These are phyloP conservation scores for Sphaerulina musiva DNA, from an alignment of 2,329 filamentous ascomycete species.

Conservation along the genomic window DNA sequence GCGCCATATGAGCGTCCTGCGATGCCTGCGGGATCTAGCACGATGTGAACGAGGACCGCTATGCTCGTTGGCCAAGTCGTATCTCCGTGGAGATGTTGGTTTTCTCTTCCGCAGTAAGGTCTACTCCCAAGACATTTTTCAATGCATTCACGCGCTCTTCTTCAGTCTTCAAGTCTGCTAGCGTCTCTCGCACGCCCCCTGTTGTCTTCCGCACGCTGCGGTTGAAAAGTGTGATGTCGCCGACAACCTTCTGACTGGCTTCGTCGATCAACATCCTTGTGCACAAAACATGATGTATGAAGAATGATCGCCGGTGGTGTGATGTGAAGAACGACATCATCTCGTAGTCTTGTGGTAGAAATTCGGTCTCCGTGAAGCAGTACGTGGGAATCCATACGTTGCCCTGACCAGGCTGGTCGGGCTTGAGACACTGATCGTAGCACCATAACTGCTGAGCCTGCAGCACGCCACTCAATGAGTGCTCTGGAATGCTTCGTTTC, in stretches of 20 bases:
- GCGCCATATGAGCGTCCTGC: not conserved
- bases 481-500: constrained; percentile 22
- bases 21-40: not conserved
- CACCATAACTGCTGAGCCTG: constrained; percentile 40
- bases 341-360: constrained; percentile 54
- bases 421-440: constrained; percentile 32
- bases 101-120: constrained; percentile 19
- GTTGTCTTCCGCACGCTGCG: constrained; percentile 43
- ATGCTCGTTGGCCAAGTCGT: constrained; percentile 2
- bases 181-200: constrained; percentile 37
- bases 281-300: constrained; percentile 50
- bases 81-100: constrained; percentile 11
- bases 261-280: constrained; percentile 48
- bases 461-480: constrained; percentile 17
- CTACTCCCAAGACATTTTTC: constrained; percentile 41
- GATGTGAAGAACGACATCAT: constrained; percentile 55
- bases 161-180: constrained; percentile 39
- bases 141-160: constrained; percentile 41
- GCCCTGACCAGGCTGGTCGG: constrained; percentile 29
- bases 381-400: constrained; percentile 56
- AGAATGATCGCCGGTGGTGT: constrained; percentile 45
- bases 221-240: constrained; percentile 39
- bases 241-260: constrained; percentile 33
- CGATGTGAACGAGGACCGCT: constrained; percentile 14
- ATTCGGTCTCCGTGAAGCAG: constrained; percentile 61